These are phyloP conservation scores for Wickerhamiella spandovensis DNA, from an alignment of 805 yeast genomes.

Conservation along the genomic window DNA sequence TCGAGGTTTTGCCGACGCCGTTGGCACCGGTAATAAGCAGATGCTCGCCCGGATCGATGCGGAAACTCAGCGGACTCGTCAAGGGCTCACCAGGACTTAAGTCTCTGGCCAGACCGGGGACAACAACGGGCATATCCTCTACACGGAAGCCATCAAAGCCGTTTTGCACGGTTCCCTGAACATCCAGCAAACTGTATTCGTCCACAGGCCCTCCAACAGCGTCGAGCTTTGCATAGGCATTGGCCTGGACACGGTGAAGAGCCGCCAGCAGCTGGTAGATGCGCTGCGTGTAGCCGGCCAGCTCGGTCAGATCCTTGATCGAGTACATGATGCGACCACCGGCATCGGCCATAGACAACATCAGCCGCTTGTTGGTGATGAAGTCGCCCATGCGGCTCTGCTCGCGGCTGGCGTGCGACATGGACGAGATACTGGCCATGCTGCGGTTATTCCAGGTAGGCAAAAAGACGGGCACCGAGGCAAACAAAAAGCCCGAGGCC, in stretches of 20 bases:
- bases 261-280: conserved; percentile 64
- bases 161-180: conserved; percentile 68
- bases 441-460: conserved; percentile 27
- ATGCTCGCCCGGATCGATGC: conserved; percentile 49
- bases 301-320: conserved; percentile 78
- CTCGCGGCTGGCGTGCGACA: conserved; percentile 19
- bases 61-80: conserved; percentile 49
- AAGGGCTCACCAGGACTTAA: conserved; percentile 38
- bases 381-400: conserved; percentile 63
- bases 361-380: conserved; percentile 77
- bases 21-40: conserved; percentile 74
- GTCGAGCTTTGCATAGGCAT: conserved; percentile 17
- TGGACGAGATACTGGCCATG: background rate
- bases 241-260: conserved; percentile 69
- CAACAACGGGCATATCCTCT: conserved; percentile 68
- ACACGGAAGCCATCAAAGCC: conserved; percentile 56
- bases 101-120: conserved; percentile 38
- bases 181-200: conserved; percentile 31
- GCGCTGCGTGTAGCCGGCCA: conserved; percentile 82
- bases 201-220: conserved; percentile 6
- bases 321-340: conserved; percentile 92
- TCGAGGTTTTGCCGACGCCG: conserved; percentile 82
- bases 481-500: conserved; percentile 83
- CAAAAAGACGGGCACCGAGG: conserved; percentile 75
- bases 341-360: conserved; percentile 87